Evolutionary conservation across 257 asterid genomes (phyloP), one percentile per base, ranked within the genome.

Genomic region (Euphrasia confusa): DNA sequence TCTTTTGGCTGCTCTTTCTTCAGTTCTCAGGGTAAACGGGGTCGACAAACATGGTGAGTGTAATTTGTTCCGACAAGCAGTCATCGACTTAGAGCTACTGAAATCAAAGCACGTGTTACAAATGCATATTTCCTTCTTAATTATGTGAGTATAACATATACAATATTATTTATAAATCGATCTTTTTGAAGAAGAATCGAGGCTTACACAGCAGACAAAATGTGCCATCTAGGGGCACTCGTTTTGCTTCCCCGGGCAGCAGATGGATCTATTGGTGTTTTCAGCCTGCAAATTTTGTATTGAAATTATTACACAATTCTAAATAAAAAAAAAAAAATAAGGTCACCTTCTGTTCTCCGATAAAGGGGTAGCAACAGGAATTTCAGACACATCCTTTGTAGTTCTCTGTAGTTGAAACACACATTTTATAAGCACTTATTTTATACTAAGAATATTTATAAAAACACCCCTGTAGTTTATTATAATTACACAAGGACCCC

Each of bases 1-100:
- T 69, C 99, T 84, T 74, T 76, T 85, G 58, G 95, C 83, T 63
- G 96, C 99, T 78, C 99, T 81, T 81, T 92, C 97, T 82, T 89
- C 97, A 26, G 99, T 92, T 65, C 97, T 81, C 68, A 92, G 73
- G 13, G 73, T 58, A 53, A 92, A 84, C 10, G 97, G 99, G 65
- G 95, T 79, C 40, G 91, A 77, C 21, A 72, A 56, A 42, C 82
- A 66, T 40, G 96, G 97, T 7, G 97, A 83, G 69, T 80, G 94
- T 64, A 87, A 61, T 73, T 80, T 89, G 77, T 81, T 86, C 28
- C 94, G 75, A 69, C 74, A 81, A 27, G 87, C 88, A 10, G 82
- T 84, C 81, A 86, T 63, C 3, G 97, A 86, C 80, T 92, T 92
- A 55, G 90, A 72, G 73, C 71, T 77, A 64, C 95, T 81, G 84